Base-by-base conservation (phyloP, 1,139 yeast species). In the Citeromyces siamensis region DNA sequence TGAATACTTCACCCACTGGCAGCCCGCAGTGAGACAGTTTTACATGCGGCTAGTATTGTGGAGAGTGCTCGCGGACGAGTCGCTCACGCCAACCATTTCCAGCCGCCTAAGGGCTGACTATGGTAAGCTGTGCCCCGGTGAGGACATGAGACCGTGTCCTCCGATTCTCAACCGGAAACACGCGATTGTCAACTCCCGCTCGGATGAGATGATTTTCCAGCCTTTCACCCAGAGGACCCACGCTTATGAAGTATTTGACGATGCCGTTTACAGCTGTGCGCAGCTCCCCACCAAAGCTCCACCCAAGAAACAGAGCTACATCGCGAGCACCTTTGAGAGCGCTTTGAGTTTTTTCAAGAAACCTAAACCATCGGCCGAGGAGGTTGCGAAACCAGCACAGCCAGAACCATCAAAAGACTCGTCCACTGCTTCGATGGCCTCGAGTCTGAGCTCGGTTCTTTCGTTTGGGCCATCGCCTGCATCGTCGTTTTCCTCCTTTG, bases 211-310 rank as follows among this genome's bases (percentile, higher is more conserved):
- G 4, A 12, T 19, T n/a, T 19, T 35, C 18, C 20, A 19, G 7
- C 22, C 19, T 14, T 17, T 18, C 18, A 22, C 18, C 12, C 19
- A 16, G 10, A 41, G 69, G 44, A 64, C 71, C 1, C 78, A 77
- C 53, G 75, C 86, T 1, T 82, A 66, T 55, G 94, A 82, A 47
- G 71, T 81, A 4, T 71, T 81, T 45, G 94, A 82, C 52, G 90
- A 80, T 46, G 78, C 84, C 2, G 74, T 80, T 19, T 81, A 81
- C 51, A 68, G 80, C 2, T 37, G 36, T n/a, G 21, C 34, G 6
- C 23, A 20, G 9, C 14, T 19, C n/a, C n/a, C 20, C 20, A 23
- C 8, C 14, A 26, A 19, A 6, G 22, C 29, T 10, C 16, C 35
- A 2, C 21, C 33, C 4, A 20, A 10, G 8, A 17, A 21, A 22